Conservation (phyloP, 176 grass and related monocot species). For the Hordeum vulgare region DNA sequence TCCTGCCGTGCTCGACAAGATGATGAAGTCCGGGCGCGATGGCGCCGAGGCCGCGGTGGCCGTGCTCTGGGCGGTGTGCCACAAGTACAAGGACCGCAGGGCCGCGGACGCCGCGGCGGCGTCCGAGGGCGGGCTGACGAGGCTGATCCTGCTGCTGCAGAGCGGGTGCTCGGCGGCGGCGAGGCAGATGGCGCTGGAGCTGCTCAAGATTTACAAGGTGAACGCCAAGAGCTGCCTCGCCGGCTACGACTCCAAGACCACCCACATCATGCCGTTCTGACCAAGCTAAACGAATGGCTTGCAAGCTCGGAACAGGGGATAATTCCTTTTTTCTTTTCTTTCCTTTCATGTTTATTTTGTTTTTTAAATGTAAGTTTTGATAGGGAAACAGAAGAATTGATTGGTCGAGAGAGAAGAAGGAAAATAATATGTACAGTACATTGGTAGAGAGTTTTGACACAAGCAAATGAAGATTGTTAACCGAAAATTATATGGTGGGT, state of each 20-base stretch:
- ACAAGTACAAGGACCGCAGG: constrained; percentile 61
- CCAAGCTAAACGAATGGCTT: not conserved
- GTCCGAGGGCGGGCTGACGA: constrained; percentile 55
- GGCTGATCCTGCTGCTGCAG: constrained; percentile 77
- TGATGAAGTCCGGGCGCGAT: constrained; percentile 70
- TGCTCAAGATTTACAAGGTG: constrained; percentile 81
- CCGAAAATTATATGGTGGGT: not conserved
- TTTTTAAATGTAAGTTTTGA: constrained; percentile 30
- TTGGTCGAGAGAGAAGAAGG: not conserved
- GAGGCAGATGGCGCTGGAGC: constrained; percentile 71
- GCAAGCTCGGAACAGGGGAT: constrained; percentile 12
- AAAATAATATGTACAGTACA: constrained; percentile 33
- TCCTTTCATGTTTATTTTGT: not conserved
- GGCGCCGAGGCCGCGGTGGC: constrained; percentile 70
- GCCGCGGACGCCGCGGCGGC: constrained; percentile 54
- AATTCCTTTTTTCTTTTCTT: constrained; percentile 5
- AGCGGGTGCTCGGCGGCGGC: constrained; percentile 70
- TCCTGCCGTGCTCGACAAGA: constrained; percentile 37
- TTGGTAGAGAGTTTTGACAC: constrained; percentile 33
- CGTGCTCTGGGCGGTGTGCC: constrained; percentile 82
- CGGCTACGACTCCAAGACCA: constrained; percentile 92
- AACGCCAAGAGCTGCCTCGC: constrained; percentile 81
- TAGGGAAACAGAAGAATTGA: constrained; percentile 27
- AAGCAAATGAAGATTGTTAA: constrained; percentile 11
- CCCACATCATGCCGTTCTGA: constrained; percentile 94